Conservation (phyloP, 1,139 yeast genomes). For the Hemisphaericaspora subhashii region DNA sequence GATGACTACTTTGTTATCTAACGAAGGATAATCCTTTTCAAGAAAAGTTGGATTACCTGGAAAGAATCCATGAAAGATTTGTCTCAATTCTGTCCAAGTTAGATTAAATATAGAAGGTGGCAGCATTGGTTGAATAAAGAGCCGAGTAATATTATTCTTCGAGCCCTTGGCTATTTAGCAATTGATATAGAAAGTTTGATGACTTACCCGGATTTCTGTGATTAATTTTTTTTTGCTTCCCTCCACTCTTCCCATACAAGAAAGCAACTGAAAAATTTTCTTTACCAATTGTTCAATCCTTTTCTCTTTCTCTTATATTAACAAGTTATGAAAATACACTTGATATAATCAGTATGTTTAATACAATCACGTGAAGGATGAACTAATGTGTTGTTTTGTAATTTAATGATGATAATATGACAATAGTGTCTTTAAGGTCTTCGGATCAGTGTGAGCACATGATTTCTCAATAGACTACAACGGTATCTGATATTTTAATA, state of each 20-base stretch:
- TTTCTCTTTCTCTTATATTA: background rate
- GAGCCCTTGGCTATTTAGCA: too few species aligned
- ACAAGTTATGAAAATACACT: conserved; percentile 4
- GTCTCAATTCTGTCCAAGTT: conserved; percentile 8
- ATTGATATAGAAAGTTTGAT: too few species aligned
- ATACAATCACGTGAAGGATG: background rate
- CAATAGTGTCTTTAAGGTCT: conserved; percentile 47
- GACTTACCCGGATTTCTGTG: conserved; percentile 6
- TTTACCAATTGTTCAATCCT: background rate
- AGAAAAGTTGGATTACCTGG: conserved; percentile 11
- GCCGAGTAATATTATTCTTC: too few species aligned
- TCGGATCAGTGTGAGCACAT: conserved; percentile 66
- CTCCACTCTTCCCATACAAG: background rate
- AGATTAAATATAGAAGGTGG: conserved; percentile 8
- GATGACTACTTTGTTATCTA: conserved; percentile 9
- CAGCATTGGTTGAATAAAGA: conserved; percentile 2
- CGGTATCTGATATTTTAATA: conserved; percentile 87
- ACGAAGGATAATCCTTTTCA: conserved; percentile 10
- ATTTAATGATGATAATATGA: conserved; percentile 43
- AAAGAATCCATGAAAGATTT: conserved; percentile 10
- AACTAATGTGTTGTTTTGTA: background rate
- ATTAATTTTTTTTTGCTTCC: too few species aligned
- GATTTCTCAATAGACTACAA: conserved; percentile 96
- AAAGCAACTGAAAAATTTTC: conserved; percentile 6
- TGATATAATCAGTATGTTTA: conserved; percentile 6